Conservation (phyloP, 257 asterid species). For the Solanum arcanum region DNA sequence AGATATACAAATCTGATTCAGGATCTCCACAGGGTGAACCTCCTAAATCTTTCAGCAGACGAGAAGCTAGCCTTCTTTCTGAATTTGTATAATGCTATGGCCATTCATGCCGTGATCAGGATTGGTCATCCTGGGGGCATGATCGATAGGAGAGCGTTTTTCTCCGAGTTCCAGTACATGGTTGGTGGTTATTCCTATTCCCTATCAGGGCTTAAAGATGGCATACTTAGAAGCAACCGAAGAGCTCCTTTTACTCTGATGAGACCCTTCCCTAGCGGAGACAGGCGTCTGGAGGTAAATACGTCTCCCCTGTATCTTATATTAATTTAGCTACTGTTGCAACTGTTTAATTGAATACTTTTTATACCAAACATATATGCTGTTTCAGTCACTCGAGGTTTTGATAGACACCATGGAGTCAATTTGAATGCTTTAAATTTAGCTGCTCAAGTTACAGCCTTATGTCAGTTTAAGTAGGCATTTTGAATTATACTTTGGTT, state of each 20-base stretch:
- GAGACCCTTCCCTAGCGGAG: slow-evolving; percentile 65
- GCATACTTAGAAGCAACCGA: slow-evolving; percentile 71
- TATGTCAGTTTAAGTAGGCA: not conserved
- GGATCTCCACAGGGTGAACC: slow-evolving; percentile 72
- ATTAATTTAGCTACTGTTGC: not conserved
- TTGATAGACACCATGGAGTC: not conserved
- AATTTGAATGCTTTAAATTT: not conserved
- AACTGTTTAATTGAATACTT: not conserved
- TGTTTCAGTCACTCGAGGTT: not conserved
- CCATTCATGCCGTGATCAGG: slow-evolving; percentile 76
- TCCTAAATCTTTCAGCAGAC: slow-evolving; percentile 34
- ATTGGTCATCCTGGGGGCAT: slow-evolving; percentile 80
- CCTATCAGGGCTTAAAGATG: slow-evolving; percentile 53
- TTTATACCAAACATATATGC: not conserved
- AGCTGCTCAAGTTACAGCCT: not conserved
- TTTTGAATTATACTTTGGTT: not conserved
- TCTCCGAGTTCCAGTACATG: slow-evolving; percentile 65
- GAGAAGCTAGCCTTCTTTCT: slow-evolving; percentile 81
- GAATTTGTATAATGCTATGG: slow-evolving; percentile 86
- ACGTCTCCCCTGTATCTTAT: not conserved
- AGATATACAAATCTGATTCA: slow-evolving; percentile 62
- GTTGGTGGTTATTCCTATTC: slow-evolving; percentile 77
- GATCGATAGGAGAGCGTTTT: slow-evolving; percentile 71
- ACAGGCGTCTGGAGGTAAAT: slow-evolving; percentile 74
- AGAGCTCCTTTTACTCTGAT: slow-evolving; percentile 68